Percentiles rank a stretch among this genome's conserved stretches.
phyloP scores from a whole-genome alignment of 306 rosid genomes.

The Begonia loranthoides region DNA sequence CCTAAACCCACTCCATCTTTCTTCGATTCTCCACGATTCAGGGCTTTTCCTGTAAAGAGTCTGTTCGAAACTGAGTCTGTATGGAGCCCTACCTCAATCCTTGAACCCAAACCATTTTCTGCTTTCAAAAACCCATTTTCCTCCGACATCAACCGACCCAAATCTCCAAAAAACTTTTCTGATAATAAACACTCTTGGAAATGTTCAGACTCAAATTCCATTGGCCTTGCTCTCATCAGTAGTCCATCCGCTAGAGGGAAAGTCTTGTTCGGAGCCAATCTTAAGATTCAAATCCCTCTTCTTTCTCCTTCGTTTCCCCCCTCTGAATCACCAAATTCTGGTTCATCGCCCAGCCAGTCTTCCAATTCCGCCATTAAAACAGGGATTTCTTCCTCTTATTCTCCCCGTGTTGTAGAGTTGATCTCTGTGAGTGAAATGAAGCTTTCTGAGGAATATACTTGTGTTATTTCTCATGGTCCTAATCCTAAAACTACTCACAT shows the following conservation, averaged over 20 bases:
- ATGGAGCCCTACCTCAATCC: constrained; percentile 56
- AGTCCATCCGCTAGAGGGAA: neutral
- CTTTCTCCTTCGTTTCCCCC: constrained; percentile 8
- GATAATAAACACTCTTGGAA: neutral
- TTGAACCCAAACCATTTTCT: constrained; percentile 22
- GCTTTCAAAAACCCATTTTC: constrained; percentile 20
- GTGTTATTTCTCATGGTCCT: constrained; percentile 71
- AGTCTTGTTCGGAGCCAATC: constrained; percentile 41
- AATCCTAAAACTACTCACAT: constrained; percentile 77
- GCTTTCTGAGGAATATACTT: constrained; percentile 71
- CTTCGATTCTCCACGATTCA: constrained; percentile 44
- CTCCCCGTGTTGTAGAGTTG: constrained; percentile 1
- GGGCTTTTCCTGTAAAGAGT: constrained; percentile 33
- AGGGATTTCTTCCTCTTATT: no score
- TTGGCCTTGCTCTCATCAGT: neutral
- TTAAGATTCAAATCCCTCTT: constrained; percentile 6
- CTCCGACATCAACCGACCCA: constrained; percentile 7
- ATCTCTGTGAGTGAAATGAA: constrained; percentile 54
- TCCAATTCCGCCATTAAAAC: no score
- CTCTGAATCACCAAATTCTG: constrained; percentile 14
- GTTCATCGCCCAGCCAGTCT: neutral
- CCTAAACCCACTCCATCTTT: constrained; percentile 25
- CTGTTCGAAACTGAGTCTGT: constrained; percentile 29
- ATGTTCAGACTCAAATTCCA: neutral
- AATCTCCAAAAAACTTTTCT: constrained; percentile 13